Conservation (phyloP, 2,329 filamentous ascomycete species). For the Diaporthe eres region DNA sequence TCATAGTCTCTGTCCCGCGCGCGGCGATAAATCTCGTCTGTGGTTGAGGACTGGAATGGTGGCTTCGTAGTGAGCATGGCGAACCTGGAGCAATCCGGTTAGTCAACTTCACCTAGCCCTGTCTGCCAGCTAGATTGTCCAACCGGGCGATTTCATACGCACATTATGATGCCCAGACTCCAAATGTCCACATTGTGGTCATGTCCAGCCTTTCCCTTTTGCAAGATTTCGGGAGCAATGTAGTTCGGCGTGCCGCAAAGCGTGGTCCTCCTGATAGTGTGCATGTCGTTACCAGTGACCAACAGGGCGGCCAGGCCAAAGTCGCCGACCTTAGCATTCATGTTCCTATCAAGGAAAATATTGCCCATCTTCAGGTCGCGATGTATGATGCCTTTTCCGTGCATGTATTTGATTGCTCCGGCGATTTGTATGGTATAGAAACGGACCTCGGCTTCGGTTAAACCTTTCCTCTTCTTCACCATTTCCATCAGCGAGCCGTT, state of each 20-base stretch:
- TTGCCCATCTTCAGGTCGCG: conserved; percentile 98
- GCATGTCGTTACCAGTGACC: conserved; percentile 91
- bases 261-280: conserved; percentile 86
- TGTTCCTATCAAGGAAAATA: conserved; percentile 91
- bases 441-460: conserved; percentile 94
- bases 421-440: conserved; percentile 96
- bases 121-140: background rate
- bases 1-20: conserved; percentile 81
- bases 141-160: conserved; percentile 51
- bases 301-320: conserved; percentile 95
- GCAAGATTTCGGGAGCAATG: conserved; percentile 95
- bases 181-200: conserved; percentile 99
- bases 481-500: conserved; percentile 98
- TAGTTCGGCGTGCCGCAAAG: conserved; percentile 98
- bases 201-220: conserved; percentile 94
- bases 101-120: conserved; percentile 42
- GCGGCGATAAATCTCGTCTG: conserved; percentile 86
- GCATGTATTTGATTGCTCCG: conserved; percentile 98
- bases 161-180: conserved; percentile 98
- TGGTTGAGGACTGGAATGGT: conserved; percentile 93
- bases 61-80: conserved; percentile 97
- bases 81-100: conserved; percentile 70
- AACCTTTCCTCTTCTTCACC: conserved; percentile 90
- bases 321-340: conserved; percentile 99
- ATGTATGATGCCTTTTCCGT: conserved; percentile 95